Evolutionary conservation across 2,329 filamentous ascomycete species (phyloP).

Genomic region (Cordyceps tenuipes): DNA sequence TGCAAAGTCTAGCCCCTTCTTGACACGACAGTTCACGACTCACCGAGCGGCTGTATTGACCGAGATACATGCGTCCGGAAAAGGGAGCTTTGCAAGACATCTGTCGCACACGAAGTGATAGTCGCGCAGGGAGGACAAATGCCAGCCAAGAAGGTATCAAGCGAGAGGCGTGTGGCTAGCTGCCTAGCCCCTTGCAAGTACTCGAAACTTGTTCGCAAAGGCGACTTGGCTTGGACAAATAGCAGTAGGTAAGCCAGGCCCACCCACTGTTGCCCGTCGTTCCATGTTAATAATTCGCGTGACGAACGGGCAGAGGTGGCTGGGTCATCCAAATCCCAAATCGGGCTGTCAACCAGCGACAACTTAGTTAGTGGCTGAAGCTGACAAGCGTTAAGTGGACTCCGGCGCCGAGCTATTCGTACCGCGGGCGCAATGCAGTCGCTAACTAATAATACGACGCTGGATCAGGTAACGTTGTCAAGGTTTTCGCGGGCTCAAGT

Average conservation of each 20-base stretch:
- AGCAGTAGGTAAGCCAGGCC: background rate
- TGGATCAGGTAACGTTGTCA: background rate
- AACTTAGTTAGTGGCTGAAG: slow-evolving; percentile 5
- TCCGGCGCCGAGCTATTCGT: background rate
- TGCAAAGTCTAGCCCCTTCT: background rate
- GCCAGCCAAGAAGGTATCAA: background rate
- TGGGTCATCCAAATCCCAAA: slow-evolving; percentile 6
- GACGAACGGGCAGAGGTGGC: background rate
- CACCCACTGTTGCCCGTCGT: background rate
- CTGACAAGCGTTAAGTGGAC: slow-evolving; percentile 8
- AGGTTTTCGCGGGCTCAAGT: background rate
- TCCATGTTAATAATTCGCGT: background rate
- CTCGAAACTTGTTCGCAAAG: background rate
- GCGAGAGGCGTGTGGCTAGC: background rate
- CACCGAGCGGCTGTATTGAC: slow-evolving; percentile 3
- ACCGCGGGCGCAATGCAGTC: background rate
- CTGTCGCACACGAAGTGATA: background rate
- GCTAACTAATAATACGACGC: background rate
- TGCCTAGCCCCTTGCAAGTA: background rate
- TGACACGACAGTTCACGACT: slow-evolving; percentile 1
- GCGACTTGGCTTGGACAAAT: background rate
- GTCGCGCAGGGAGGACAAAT: background rate
- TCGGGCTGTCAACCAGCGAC: slow-evolving; percentile 7
- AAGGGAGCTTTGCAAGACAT: background rate
- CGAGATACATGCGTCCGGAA: background rate